Percentiles rank a stretch among this genome's conserved stretches.
Conservation (phyloP, 2,329 filamentous ascomycete genomes). For the Macrophomina pseudophaseolina region DNA sequence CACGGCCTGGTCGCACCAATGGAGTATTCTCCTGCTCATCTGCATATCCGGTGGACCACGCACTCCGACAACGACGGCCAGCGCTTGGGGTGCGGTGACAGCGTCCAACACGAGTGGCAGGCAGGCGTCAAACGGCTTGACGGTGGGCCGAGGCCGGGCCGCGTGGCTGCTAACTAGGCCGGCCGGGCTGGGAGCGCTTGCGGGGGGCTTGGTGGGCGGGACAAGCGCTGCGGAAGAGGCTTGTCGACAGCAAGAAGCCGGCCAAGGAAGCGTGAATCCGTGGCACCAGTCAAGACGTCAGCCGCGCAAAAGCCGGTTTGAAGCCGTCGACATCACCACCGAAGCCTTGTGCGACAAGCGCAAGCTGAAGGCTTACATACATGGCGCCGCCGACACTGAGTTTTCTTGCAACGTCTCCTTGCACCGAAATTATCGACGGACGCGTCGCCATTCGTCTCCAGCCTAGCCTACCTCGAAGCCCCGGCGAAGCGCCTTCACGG, state of each 20-base stretch:
- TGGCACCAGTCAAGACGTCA: conserved; percentile 1
- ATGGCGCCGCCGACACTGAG: background rate
- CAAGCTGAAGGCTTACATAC: background rate
- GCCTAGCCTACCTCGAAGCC: background rate
- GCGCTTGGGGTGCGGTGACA: background rate
- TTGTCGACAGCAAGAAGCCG: background rate
- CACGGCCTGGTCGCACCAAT: conserved; percentile 9
- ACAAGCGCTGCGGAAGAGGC: background rate
- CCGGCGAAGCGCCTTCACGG: conserved; percentile 5
- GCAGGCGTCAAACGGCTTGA: background rate
- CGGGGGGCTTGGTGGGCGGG: background rate
- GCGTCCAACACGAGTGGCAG: background rate
- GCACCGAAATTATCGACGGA: conserved; percentile 1
- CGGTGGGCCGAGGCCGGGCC: background rate
- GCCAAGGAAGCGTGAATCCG: conserved; percentile 6
- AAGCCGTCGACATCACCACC: background rate
- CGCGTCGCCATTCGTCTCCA: conserved; percentile 12
- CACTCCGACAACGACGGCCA: background rate
- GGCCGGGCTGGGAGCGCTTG: background rate
- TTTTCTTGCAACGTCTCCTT: background rate
- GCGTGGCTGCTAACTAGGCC: background rate
- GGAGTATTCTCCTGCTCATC: conserved; percentile 20
- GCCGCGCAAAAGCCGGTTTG: conserved; percentile 7
- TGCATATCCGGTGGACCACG: conserved; percentile 5
- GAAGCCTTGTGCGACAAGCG: background rate